Base-by-base conservation (phyloP, 2,329 filamentous ascomycete genomes). In the Talaromyces atroroseus region DNA sequence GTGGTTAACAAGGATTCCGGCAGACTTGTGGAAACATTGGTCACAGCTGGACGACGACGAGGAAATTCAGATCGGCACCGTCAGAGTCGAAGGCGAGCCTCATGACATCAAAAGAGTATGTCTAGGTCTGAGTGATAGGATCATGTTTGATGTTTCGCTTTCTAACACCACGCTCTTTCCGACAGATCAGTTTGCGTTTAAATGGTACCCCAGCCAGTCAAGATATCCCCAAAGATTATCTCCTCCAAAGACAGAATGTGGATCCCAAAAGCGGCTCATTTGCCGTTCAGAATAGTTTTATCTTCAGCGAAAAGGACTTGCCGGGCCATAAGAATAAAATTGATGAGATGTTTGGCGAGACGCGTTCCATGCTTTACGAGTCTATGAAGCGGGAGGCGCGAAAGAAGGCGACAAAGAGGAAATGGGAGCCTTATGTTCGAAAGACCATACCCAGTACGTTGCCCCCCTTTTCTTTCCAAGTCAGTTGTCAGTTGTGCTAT, bases 251-350 rank as follows among this genome's bases (percentile, higher is more conserved):
- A 48, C 85, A 82, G 23, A 81, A 84, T 42, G 70, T 77, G 44
- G 74, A 82, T n/a, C 58, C 73, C 10, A 70, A 71, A 58, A 67
- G 67, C 38, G 63, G 69, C 29, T 66, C 68, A 8, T 71, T 72
- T 57, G 65, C 71, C 55, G 84, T 92, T 34, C 84, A 83, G 66
- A 96, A 96, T 72, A 94, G 91, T 20, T 95, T 88, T 69, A 79
- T 97, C 56, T 99, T 99, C 68, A 91, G 88, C 42, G 94, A 99
- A 74, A 91, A 95, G 70, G 90, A 97, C 66, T 81, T 96, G 21
- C 89, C 91, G 0, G 89, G 89, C 38, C 91, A 85, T 74, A 80
- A 80, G 59, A 75, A 76, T 48, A 74, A 74, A 18, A 66, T 72
- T 53, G 68, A 71, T 54, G 69, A 73, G 18, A 66, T 71, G 20